Conservation (phyloP, 139 green algal species). For the Desmodesmus armatus region DNA sequence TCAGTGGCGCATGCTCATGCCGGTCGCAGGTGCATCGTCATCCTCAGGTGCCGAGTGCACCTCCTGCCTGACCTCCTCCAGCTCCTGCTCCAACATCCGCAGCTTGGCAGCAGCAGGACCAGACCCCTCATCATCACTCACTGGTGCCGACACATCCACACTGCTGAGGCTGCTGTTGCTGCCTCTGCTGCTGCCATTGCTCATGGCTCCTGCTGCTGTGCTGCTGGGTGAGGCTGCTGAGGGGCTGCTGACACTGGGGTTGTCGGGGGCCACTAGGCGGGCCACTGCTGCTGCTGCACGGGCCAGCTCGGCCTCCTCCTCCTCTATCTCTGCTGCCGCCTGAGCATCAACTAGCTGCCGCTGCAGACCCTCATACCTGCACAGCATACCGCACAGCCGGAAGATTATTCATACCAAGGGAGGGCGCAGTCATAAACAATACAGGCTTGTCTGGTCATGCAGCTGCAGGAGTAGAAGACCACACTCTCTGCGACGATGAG, state of each 20-base stretch:
- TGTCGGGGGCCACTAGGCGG: conserved; percentile 67
- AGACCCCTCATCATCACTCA: neutral
- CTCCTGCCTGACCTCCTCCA: conserved; percentile 18
- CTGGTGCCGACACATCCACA: neutral
- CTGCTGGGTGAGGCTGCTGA: neutral
- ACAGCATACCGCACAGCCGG: too few relatives aligned
- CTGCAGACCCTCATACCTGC: conserved; percentile 87
- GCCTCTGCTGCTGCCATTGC: neutral
- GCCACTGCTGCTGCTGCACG: conserved; percentile 70
- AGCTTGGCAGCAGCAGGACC: conserved; percentile 44
- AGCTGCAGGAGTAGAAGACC: neutral
- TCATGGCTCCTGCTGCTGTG: too few relatives aligned
- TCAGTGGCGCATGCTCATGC: conserved; percentile 26
- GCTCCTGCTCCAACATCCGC: conserved; percentile 28
- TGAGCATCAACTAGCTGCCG: conserved; percentile 66
- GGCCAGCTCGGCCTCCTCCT: conserved; percentile 81
- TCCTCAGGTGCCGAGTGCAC: conserved; percentile 35
- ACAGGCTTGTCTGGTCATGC: too few relatives aligned
- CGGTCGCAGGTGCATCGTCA: neutral
- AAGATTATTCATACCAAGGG: too few relatives aligned
- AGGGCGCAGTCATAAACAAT: neutral
- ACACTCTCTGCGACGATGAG: too few relatives aligned
- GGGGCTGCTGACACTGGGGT: too few relatives aligned
- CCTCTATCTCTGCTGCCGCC: conserved; percentile 64
- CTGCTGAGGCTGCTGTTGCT: conserved; percentile 29